Conservation (phyloP, 108 stramenopile genomes). For the Skeletonema grethae region DNA sequence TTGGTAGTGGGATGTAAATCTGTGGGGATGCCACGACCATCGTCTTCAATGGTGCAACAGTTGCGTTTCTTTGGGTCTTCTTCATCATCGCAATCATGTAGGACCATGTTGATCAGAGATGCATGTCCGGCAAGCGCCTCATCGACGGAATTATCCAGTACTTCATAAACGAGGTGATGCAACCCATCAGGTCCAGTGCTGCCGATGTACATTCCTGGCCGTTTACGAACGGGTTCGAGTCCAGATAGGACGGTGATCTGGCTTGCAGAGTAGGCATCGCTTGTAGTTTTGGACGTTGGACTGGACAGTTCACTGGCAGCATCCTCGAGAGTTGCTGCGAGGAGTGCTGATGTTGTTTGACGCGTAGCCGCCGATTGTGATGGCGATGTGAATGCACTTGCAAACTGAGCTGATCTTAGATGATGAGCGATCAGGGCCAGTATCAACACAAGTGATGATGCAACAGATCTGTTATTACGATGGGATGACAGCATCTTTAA, state of each 20-base stretch:
- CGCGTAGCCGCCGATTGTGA: background rate
- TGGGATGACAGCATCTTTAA: background rate
- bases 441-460: background rate
- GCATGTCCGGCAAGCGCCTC: constrained; percentile 95
- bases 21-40: constrained; percentile 96
- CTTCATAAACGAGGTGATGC: constrained; percentile 96
- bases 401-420: background rate
- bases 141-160: constrained; percentile 95
- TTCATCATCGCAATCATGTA: constrained; percentile 64
- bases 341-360: background rate
- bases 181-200: constrained; percentile 92
- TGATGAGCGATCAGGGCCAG: background rate
- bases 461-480: background rate
- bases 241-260: constrained; percentile 96
- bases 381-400: background rate
- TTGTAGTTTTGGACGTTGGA: constrained; percentile 4
- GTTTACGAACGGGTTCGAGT: constrained; percentile 93
- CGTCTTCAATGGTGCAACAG: constrained; percentile 80
- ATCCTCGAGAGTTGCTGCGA: constrained; percentile 4
- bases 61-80: constrained; percentile 15
- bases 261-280: constrained; percentile 75
- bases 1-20: constrained; percentile 81
- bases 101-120: constrained; percentile 64
- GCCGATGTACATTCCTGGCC: constrained; percentile 97
- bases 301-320: constrained; percentile 12